Evolutionary conservation across 2,329 filamentous ascomycete genomes (phyloP), one percentile per base, ranked within the genome.

Genomic region (Apiospora malaysiana): DNA sequence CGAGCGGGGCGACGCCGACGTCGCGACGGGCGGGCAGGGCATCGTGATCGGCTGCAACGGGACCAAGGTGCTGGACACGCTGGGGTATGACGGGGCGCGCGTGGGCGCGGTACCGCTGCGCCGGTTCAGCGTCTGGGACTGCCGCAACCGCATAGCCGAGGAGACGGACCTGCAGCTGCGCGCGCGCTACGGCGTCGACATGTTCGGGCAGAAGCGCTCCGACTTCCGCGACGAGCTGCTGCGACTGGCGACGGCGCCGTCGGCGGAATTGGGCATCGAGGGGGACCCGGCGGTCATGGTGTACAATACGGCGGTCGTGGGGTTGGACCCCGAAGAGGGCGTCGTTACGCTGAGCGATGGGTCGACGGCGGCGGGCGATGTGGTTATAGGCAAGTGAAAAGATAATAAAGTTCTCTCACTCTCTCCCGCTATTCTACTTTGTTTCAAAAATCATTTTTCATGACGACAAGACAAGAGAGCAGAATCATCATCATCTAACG

Each of bases 171-270:
- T 82, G 21, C 72, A 74, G 16, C 9, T 63, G 0, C 77, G 74
- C 32, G 73, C 71, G 12, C 74, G 77, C 37, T 83, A 81, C 71
- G 82, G 80, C 4, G 81, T 80, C 7, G 79, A 83, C 68, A 77
- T 80, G 10, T 78, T 84, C 63, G 75, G 83, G 56, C 83, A 82
- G 70, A 82, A 84, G 71, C 77, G 82, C 23, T 81, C 82, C 63
- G 83, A 84, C 70, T 73, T 84, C 0, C 82, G 83, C 72, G 71
- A 75, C 3, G 79, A 78, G 25, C 74, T 82, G 32, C 45, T 51
- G 10, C 18, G 40, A 27, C 16, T 68, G 18, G 42, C 74, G 18
- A 47, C 51, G 5, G 51, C 51, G 25, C 27, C 51, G 51, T 59
- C 51, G 16, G 27, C 0, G 2, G 0, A 74, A 71, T 21, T 32